These are phyloP conservation scores for Harringtonia lauricola DNA, from an alignment of 2,329 filamentous ascomycete species.

Conservation along the genomic window DNA sequence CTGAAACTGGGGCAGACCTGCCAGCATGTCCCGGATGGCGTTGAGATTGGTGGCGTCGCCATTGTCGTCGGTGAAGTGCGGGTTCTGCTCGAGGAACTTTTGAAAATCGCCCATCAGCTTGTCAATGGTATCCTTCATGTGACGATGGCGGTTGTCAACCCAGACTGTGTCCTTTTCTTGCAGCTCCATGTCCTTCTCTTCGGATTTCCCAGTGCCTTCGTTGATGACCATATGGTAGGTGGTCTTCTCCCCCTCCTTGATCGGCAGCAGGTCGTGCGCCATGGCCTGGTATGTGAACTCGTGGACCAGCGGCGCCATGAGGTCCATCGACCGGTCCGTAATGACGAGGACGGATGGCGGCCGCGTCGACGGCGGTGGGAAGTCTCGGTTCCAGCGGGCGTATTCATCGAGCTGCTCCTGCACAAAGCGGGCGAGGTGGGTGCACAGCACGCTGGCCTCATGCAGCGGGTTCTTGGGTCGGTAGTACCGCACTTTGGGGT, in stretches of 20 bases:
- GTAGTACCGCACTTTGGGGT: conserved; percentile 88
- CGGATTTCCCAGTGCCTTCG: conserved; percentile 55
- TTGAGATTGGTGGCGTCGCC: conserved; percentile 67
- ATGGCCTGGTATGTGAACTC: conserved; percentile 99
- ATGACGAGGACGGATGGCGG: conserved; percentile 78
- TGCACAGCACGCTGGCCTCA: conserved; percentile 78
- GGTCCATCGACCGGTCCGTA: conserved; percentile 86
- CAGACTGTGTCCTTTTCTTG: conserved; percentile 86
- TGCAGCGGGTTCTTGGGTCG: conserved; percentile 63
- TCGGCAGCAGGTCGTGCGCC: conserved; percentile 84
- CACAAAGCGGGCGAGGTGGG: conserved; percentile 80
- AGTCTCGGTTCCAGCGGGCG: conserved; percentile 71
- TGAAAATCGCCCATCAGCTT: conserved; percentile 89
- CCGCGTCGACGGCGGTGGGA: conserved; percentile 66
- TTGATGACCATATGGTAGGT: conserved; percentile 75
- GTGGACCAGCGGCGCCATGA: conserved; percentile 78
- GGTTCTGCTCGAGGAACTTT: conserved; percentile 82
- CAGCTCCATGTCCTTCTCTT: conserved; percentile 87
- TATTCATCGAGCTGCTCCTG: conserved; percentile 88
- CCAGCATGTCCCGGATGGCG: conserved; percentile 94
- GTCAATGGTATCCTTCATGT: conserved; percentile 97
- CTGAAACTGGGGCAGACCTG: conserved; percentile 85
- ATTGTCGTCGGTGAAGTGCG: conserved; percentile 73
- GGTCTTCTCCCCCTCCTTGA: conserved; percentile 80
- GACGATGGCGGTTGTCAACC: conserved; percentile 85